Evolutionary conservation across 805 yeast genomes (phyloP).

Genomic region (Kluyveromyces siamensis): DNA sequence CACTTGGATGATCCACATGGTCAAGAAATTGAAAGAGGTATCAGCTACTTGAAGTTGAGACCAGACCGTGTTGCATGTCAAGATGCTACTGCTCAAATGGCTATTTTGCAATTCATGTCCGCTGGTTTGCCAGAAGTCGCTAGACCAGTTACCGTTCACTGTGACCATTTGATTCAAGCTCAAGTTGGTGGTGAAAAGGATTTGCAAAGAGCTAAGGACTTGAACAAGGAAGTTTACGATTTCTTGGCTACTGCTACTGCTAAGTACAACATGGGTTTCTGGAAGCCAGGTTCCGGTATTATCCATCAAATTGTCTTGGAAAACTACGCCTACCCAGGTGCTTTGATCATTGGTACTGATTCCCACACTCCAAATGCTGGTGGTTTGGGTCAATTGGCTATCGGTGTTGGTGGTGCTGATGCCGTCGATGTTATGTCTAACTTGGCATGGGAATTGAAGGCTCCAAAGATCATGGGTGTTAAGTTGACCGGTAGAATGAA

Average conservation of each 20-base stretch:
- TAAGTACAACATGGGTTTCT: slow-evolving; percentile 93
- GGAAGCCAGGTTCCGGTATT: slow-evolving; percentile 99
- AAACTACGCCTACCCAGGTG: slow-evolving; percentile 97
- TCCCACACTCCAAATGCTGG: slow-evolving; percentile 98
- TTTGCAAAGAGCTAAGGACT: slow-evolving; percentile 74
- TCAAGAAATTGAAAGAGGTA: slow-evolving; percentile 79
- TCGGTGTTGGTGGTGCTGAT: slow-evolving; percentile 99
- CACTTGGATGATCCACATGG: slow-evolving; percentile 91
- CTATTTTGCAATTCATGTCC: slow-evolving; percentile 91
- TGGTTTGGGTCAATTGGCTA: slow-evolving; percentile 95
- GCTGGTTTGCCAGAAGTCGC: slow-evolving; percentile 88
- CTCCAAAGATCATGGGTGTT: slow-evolving; percentile 92
- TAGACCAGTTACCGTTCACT: slow-evolving; percentile 92
- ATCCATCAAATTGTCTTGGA: slow-evolving; percentile 95
- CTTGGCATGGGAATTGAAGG: slow-evolving; percentile 95
- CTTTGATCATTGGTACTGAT: slow-evolving; percentile 92
- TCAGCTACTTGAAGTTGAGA: slow-evolving; percentile 83
- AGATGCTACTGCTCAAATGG: slow-evolving; percentile 99
- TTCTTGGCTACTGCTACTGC: slow-evolving; percentile 85
- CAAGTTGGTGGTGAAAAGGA: slow-evolving; percentile 85
- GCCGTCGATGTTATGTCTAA: slow-evolving; percentile 96
- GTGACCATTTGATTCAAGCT: slow-evolving; percentile 97
- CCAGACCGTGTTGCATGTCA: slow-evolving; percentile 99
- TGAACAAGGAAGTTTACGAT: slow-evolving; percentile 91
- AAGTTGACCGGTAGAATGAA: slow-evolving; percentile 83